These are phyloP conservation scores for Apiospora hydei DNA, from an alignment of 2,329 filamentous ascomycete genomes.

Conservation along the genomic window DNA sequence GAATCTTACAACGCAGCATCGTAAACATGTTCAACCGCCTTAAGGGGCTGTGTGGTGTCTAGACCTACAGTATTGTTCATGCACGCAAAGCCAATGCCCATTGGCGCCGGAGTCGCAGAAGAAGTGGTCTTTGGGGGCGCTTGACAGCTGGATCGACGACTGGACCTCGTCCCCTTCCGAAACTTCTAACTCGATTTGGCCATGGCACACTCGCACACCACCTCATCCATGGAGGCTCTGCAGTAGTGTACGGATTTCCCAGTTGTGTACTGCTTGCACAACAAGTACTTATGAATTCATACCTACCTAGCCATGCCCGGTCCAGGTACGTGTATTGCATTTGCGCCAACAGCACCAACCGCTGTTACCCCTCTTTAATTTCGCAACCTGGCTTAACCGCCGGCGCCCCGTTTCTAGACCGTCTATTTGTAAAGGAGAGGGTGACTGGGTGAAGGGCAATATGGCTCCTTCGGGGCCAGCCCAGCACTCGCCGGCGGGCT, in stretches of 20 bases:
- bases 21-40: conserved; percentile 14
- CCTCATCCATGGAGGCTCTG: conserved; percentile 4
- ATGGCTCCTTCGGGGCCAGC: not conserved
- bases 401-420: conserved; percentile 10
- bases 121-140: not conserved
- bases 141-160: conserved; percentile 5
- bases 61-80: not conserved
- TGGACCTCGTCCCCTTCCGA: conserved; percentile 2
- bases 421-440: not conserved
- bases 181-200: conserved; percentile 6
- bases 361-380: conserved; percentile 15
- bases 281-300: no score
- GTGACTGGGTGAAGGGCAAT: not conserved
- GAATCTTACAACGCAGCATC: not conserved
- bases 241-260: conserved; percentile 7
- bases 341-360: not conserved
- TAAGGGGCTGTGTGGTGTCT: not conserved
- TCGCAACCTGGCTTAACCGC: conserved; percentile 2
- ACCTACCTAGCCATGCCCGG: no score
- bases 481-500: not conserved
- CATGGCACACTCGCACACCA: not conserved
- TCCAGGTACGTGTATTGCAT: no score
- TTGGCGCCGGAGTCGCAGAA: not conserved
- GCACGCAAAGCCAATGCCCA: not conserved
- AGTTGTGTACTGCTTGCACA: not conserved